Conservation (phyloP, 176 grass and related monocot genomes). For the Carex scoparia region DNA sequence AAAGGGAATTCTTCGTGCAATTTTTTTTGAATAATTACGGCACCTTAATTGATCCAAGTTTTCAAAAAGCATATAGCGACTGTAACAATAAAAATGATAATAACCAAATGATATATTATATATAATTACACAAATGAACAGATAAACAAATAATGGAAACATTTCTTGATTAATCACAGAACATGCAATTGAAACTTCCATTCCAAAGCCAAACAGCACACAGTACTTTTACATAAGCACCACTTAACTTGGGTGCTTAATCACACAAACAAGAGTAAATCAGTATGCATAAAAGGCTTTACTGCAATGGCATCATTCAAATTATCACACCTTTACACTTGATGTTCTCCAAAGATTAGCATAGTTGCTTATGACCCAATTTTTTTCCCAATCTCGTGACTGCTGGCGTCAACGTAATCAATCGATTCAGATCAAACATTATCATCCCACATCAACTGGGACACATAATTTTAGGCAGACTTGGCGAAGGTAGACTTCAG, state of each 20-base stretch:
- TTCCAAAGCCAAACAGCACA: constrained; percentile 8
- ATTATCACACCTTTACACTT: not conserved
- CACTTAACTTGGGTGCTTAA: not conserved
- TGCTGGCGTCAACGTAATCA: not conserved
- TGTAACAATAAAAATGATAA: not conserved
- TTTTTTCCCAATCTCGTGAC: not conserved
- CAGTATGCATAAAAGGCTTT: not conserved
- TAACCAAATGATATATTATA: not conserved
- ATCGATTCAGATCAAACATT: not conserved
- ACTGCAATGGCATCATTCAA: constrained; percentile 3
- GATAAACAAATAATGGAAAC: not conserved
- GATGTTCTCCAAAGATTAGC: not conserved
- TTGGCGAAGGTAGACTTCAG: not conserved
- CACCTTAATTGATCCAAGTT: not conserved
- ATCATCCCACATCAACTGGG: not conserved
- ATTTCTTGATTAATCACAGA: not conserved
- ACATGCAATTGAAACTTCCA: not conserved
- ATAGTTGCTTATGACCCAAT: not conserved
- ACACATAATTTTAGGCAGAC: not conserved
- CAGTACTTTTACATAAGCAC: not conserved
- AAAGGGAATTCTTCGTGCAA: not conserved
- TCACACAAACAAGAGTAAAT: not conserved
- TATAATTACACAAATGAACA: not conserved
- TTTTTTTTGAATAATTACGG: not conserved
- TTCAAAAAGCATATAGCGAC: not conserved